Percentiles rank a stretch among this genome's conserved stretches.
Evolutionary conservation across 148 eudicot species (phyloP).

Genomic region (Vaccinium darrowii): DNA sequence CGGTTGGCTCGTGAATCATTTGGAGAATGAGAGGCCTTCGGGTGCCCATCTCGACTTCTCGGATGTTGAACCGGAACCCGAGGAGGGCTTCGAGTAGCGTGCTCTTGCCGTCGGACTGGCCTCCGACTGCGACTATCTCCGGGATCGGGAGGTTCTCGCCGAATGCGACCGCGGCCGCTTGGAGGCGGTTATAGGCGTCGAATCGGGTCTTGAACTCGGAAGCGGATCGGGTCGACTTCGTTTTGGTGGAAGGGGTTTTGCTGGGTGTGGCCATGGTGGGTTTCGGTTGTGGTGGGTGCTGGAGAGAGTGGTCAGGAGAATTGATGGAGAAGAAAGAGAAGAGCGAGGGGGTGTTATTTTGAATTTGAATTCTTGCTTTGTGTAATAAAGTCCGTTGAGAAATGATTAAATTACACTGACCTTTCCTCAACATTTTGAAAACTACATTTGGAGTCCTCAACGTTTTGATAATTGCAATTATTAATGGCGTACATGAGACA

Average conservation of each 20-base stretch:
- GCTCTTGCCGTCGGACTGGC: constrained; percentile 99
- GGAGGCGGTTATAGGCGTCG: constrained; percentile 91
- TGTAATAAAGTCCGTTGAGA: background rate
- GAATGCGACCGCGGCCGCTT: constrained; percentile 94
- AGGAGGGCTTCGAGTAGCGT: constrained; percentile 96
- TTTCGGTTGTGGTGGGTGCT: constrained; percentile 37
- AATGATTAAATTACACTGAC: background rate
- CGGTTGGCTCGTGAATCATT: constrained; percentile 87
- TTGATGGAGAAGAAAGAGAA: constrained; percentile 5
- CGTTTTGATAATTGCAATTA: background rate
- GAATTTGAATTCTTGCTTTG: constrained; percentile 41
- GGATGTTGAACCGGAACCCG: constrained; percentile 88
- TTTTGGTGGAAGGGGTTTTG: constrained; percentile 42
- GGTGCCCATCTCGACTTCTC: constrained; percentile 99
- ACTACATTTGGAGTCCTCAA: background rate
- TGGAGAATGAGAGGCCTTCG: constrained; percentile 87
- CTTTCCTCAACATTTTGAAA: background rate
- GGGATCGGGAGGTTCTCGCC: constrained; percentile 97
- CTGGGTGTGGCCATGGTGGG: constrained; percentile 46
- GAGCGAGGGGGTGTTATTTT: background rate
- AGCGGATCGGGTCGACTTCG: constrained; percentile 17
- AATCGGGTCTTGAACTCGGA: constrained; percentile 60
- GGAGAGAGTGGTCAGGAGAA: constrained; percentile 6
- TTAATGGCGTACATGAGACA: no score
- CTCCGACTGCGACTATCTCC: constrained; percentile 91